A percentile compares a stretch with the other conserved stretches of the same genome.
Conservation (phyloP, 805 yeast genomes). For the Kockiozyma suomiensis region DNA sequence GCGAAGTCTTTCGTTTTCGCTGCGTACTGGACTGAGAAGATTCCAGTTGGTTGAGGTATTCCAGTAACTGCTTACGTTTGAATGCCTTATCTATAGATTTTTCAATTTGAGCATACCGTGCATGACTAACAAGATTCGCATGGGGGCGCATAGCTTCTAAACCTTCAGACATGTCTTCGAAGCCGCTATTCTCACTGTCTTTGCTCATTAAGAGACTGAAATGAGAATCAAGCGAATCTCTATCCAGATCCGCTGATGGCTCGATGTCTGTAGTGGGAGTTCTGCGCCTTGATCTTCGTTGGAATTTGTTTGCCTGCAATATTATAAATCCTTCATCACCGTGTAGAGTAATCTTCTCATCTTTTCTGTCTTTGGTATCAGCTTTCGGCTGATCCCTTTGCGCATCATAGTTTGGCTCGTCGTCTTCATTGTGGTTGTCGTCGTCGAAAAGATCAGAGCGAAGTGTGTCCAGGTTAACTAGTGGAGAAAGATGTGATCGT, state of each 20-base stretch:
- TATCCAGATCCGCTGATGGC: not conserved
- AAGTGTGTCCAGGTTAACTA: not conserved
- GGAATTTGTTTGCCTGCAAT: not conserved
- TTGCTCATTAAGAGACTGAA: not conserved
- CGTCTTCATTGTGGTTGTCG: not conserved
- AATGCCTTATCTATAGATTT: conserved; percentile 12
- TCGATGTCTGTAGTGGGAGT: not conserved
- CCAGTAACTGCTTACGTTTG: conserved; percentile 9
- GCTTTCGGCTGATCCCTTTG: not conserved
- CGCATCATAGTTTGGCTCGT: not conserved
- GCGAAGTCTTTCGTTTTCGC: not conserved
- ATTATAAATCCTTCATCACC: not conserved
- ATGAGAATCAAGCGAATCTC: not conserved
- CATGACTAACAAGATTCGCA: conserved; percentile 15
- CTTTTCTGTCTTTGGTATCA: not conserved
- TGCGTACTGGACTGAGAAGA: not conserved
- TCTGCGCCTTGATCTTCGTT: not conserved
- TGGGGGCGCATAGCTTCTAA: conserved; percentile 13
- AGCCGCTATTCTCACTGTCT: not conserved
- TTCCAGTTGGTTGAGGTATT: not conserved
- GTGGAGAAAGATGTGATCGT: not conserved
- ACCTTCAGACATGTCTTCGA: conserved; percentile 8
- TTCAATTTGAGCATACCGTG: conserved; percentile 10
- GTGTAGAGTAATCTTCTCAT: not conserved
- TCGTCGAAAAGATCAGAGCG: conserved; percentile 6